Evolutionary conservation across 2,329 filamentous ascomycete genomes (phyloP).

Genomic region (Macrophomina phaseolina): DNA sequence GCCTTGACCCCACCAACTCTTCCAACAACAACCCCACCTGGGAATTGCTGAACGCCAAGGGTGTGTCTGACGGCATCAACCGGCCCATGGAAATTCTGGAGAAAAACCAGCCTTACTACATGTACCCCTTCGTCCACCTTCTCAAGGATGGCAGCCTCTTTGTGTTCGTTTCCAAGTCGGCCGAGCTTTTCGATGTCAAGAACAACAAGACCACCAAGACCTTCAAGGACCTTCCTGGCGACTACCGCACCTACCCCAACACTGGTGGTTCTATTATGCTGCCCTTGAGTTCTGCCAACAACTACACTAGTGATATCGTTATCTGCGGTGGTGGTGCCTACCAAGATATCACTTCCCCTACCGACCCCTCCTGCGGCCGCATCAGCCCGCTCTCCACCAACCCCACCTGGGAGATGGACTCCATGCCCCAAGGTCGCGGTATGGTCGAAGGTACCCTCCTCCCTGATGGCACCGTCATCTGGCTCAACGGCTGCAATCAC

Average conservation of each 20-base stretch:
- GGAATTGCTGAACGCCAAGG: slow-evolving; percentile 60
- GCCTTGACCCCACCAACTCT: slow-evolving; percentile 58
- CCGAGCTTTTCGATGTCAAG: slow-evolving; percentile 61
- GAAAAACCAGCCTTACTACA: slow-evolving; percentile 67
- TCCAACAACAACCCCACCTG: slow-evolving; percentile 69
- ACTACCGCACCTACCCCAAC: slow-evolving; percentile 66
- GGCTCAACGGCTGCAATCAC: slow-evolving; percentile 63
- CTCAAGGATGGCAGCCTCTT: slow-evolving; percentile 63
- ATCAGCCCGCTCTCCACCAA: slow-evolving; percentile 57
- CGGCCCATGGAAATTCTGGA: slow-evolving; percentile 60
- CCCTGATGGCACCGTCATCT: slow-evolving; percentile 67
- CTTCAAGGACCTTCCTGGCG: slow-evolving; percentile 60
- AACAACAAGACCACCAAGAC: slow-evolving; percentile 52
- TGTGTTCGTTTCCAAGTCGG: slow-evolving; percentile 62
- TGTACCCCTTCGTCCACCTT: slow-evolving; percentile 68
- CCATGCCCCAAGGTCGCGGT: slow-evolving; percentile 63
- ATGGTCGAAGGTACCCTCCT: slow-evolving; percentile 67
- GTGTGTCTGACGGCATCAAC: slow-evolving; percentile 54
- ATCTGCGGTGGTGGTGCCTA: slow-evolving; percentile 66
- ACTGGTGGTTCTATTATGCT: slow-evolving; percentile 65
- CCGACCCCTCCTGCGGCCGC: slow-evolving; percentile 63
- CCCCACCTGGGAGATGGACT: slow-evolving; percentile 62
- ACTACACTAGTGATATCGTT: slow-evolving; percentile 61
- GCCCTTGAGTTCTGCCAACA: slow-evolving; percentile 57
- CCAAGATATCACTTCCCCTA: slow-evolving; percentile 64